These are phyloP conservation scores for Pulveroboletus sp. DNA, from an alignment of 768 basidiomycete genomes.

Conservation along the genomic window DNA sequence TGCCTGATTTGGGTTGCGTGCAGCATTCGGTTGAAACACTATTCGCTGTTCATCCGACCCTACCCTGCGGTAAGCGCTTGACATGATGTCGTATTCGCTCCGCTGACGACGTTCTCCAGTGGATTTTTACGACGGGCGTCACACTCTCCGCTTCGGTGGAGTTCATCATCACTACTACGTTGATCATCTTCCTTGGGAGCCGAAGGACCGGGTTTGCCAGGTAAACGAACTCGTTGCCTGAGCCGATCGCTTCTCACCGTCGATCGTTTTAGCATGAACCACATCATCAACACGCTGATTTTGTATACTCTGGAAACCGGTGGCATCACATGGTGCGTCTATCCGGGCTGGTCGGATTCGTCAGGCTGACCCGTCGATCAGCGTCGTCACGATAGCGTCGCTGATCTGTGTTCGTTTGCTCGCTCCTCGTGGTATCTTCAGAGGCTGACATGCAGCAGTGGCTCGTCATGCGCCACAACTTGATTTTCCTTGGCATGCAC, in stretches of 20 bases:
- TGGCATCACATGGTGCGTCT: conserved; percentile 38
- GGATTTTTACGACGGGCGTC: conserved; percentile 29
- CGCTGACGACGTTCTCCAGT: conserved; percentile 12
- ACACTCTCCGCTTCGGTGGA: conserved; percentile 32
- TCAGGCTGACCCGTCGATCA: conserved; percentile 4
- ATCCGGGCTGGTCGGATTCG: not conserved
- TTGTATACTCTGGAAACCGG: conserved; percentile 53
- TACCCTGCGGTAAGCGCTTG: conserved; percentile 24
- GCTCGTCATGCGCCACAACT: conserved; percentile 32
- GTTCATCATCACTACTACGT: conserved; percentile 27
- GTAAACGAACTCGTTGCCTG: not conserved
- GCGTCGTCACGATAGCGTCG: conserved; percentile 31
- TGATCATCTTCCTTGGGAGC: conserved; percentile 31
- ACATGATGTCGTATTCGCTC: not conserved
- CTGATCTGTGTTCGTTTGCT: conserved; percentile 27
- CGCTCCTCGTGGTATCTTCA: not conserved
- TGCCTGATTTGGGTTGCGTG: not conserved
- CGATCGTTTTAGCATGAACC: conserved; percentile 36
- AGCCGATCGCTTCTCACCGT: not conserved
- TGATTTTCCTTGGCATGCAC: conserved; percentile 34
- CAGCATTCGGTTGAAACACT: conserved; percentile 27
- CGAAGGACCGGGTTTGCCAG: conserved; percentile 30
- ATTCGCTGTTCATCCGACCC: conserved; percentile 28
- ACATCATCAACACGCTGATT: conserved; percentile 45
- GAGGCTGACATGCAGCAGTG: conserved; percentile 16